Percentiles rank a stretch among this genome's conserved stretches.
These are phyloP conservation scores for Paramecium sonneborni DNA, from an alignment of 73 alveolate genomes.

Conservation along the genomic window DNA sequence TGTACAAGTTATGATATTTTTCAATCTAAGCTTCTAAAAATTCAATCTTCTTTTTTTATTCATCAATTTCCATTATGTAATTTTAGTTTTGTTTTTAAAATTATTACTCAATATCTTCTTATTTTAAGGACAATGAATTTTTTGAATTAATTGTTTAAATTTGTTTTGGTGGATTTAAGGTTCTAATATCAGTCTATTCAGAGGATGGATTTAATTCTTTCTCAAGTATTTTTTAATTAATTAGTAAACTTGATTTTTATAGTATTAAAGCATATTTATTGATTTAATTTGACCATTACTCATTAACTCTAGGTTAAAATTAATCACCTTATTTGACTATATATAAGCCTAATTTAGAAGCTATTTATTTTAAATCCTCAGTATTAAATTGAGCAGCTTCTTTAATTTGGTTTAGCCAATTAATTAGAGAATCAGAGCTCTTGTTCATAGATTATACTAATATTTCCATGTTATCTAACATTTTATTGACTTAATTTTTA, in stretches of 20 bases:
- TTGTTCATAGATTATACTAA: not conserved
- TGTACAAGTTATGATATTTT: not conserved
- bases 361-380: not conserved
- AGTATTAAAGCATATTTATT: not conserved
- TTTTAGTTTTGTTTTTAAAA: not conserved
- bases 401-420: not conserved
- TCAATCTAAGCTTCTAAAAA: not conserved
- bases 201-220: not conserved
- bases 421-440: not conserved
- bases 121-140: not conserved
- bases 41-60: not conserved
- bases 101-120: not conserved
- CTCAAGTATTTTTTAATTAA: not conserved
- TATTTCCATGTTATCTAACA: not conserved
- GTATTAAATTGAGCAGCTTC: not conserved
- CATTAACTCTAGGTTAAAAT: not conserved
- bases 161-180: not conserved
- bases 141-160: not conserved
- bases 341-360: not conserved
- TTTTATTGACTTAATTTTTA: not conserved
- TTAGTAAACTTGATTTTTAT: not conserved
- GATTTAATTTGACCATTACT: not conserved
- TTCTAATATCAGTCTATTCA: not conserved
- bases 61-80: not conserved
- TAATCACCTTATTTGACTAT: not conserved